Evolutionary conservation across 2,329 filamentous ascomycete species (phyloP).

Genomic region (Hymenoscyphus fructigenus): DNA sequence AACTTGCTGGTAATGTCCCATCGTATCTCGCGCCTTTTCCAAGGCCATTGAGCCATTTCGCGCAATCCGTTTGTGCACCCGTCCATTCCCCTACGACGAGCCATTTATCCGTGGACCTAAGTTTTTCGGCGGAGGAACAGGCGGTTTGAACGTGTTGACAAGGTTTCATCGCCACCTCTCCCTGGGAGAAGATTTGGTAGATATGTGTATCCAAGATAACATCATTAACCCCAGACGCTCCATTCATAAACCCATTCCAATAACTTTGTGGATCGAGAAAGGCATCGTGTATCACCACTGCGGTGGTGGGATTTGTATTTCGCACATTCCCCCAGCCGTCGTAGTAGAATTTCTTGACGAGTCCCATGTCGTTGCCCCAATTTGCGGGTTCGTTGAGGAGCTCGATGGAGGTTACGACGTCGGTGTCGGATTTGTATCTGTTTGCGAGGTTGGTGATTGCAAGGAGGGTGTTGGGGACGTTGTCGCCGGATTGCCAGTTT

Average conservation of each 20-base stretch:
- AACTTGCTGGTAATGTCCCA: conserved; percentile 38
- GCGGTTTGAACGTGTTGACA: conserved; percentile 42
- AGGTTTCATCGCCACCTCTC: conserved; percentile 40
- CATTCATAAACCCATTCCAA: conserved; percentile 63
- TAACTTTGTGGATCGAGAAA: conserved; percentile 49
- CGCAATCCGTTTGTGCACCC: conserved; percentile 44
- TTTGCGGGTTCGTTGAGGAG: conserved; percentile 43
- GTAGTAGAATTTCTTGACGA: conserved; percentile 45
- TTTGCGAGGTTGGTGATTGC: conserved; percentile 41
- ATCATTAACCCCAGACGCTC: conserved; percentile 42
- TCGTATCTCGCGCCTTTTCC: conserved; percentile 58
- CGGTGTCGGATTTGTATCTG: conserved; percentile 42
- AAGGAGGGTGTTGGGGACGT: conserved; percentile 37
- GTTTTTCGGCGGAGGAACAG: conserved; percentile 38
- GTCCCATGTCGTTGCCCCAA: conserved; percentile 38
- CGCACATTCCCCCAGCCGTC: conserved; percentile 51
- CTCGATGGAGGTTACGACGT: conserved; percentile 44
- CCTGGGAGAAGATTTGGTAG: conserved; percentile 43
- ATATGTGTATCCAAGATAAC: conserved; percentile 46
- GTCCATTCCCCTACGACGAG: conserved; percentile 46
- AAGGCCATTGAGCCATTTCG: conserved; percentile 53
- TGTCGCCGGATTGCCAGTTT: conserved; percentile 47
- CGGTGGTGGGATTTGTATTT: conserved; percentile 44
- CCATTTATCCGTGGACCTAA: conserved; percentile 37
- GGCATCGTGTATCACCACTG: conserved; percentile 59